A percentile compares a stretch with the other conserved stretches of the same genome.
phyloP scores from a whole-genome alignment of 441 rosid species.

The Gossypium aridum region DNA sequence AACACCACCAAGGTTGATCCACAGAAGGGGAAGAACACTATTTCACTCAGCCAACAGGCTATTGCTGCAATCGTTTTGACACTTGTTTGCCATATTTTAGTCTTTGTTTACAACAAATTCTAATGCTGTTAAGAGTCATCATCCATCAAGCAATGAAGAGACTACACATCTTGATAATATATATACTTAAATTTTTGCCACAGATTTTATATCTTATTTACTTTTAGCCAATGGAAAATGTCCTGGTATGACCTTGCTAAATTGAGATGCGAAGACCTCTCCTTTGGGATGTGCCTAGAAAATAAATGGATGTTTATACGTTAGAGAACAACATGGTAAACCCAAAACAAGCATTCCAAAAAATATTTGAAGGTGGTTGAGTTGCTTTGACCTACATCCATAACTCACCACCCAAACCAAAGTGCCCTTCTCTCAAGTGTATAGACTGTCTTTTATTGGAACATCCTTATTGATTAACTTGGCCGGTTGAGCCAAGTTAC shows the following conservation, averaged over 20 bases:
- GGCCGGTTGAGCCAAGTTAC: no score
- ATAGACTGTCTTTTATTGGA: no score
- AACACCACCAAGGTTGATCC: neutral
- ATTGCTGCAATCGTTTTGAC: constrained; percentile 38
- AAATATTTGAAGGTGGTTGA: no score
- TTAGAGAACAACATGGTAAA: no score
- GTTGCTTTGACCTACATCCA: no score
- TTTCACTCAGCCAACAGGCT: constrained; percentile 56
- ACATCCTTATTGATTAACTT: no score
- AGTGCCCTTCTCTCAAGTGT: no score
- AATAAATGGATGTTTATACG: neutral
- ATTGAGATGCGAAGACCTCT: neutral
- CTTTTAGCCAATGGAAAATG: neutral
- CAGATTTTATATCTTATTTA: neutral
- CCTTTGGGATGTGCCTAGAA: neutral
- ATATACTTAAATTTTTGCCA: neutral
- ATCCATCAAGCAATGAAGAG: neutral
- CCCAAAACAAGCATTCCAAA: no score
- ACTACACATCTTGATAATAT: neutral
- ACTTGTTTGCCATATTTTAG: constrained; percentile 40
- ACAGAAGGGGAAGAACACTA: constrained; percentile 26
- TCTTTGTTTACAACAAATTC: constrained; percentile 27
- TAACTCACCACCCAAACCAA: no score
- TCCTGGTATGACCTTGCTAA: neutral
- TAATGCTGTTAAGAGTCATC: constrained; percentile 8